Base-by-base conservation (phyloP, 345 rosid species). In the Populus ilicifolia region DNA sequence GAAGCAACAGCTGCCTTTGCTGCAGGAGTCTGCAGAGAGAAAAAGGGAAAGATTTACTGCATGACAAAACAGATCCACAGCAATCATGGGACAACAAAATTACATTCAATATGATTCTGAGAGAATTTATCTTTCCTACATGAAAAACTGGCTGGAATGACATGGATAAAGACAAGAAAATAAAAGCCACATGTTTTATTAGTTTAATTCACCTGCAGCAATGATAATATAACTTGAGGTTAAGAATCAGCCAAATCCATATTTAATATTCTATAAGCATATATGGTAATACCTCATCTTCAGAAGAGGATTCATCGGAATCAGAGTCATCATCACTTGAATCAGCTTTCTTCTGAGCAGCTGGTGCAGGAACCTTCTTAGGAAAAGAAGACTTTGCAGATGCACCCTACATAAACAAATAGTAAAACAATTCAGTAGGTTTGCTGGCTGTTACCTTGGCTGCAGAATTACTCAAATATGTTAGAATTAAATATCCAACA, bases 251-350 rank as follows among this genome's bases (percentile, higher is more conserved):
- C n/a, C n/a, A 50, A 50, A 52, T 52, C 23, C 9, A 52, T 20
- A 52, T 52, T 20, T 52, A 20, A 52, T 23, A 20, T 5, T 52
- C 10, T 20, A 52, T 20, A 6, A 6, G 59, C 10, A 6, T 6
- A 20, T 52, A 33, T 33, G 59, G 59, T 18, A 1, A 52, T 52
- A 65, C 69, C 69, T 65, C 36, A 27, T 65, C 72, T 4, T 5
- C 54, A 48, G 54, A 46, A 68, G 27, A 25, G 0, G 72, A 54
- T 13, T 70, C 63, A 41, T 69, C 75, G 46, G 69, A 70, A 23
- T 77, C 80, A 41, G 59, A 52, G n/a, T 80, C 84, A n/a, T 86
- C 75, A 52, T 86, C 89, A 70, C 75, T 83, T 21, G 81, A 75
- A 39, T 80, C 79, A 16, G 48, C 61, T 62, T 80, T 78, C 75